Conservation (phyloP, 441 rosid genomes). For the Adansonia rubrostipa region DNA sequence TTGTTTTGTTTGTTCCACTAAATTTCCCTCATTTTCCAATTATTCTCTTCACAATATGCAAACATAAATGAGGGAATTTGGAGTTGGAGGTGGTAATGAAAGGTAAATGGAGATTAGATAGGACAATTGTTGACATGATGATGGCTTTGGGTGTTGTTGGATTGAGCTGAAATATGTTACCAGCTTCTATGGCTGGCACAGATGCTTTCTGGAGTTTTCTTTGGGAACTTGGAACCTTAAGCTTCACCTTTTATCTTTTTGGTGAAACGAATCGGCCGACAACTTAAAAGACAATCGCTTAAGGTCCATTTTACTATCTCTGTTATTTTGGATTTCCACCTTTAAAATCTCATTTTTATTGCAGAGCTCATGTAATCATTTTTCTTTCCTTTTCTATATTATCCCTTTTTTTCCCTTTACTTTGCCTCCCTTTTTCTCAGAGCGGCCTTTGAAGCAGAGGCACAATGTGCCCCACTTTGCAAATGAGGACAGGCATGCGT, state of each 20-base stretch:
- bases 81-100: not conserved
- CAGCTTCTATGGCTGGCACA: slow-evolving; percentile 1
- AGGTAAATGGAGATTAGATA: slow-evolving; percentile 4
- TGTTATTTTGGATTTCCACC: not conserved
- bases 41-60: not conserved
- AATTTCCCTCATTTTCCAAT: not conserved
- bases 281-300: not conserved
- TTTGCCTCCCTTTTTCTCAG: not conserved
- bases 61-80: not conserved
- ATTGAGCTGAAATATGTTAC: not conserved
- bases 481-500: not conserved
- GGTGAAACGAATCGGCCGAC: not conserved
- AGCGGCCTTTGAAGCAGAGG: slow-evolving; percentile 11
- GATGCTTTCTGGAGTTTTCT: not conserved
- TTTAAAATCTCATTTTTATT: not conserved
- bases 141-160: slow-evolving; percentile 9
- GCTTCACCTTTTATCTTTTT: slow-evolving; percentile 1
- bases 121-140: not conserved
- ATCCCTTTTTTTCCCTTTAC: not conserved
- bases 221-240: not conserved
- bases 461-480: not conserved
- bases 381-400: not conserved
- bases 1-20: not conserved
- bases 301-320: not conserved
- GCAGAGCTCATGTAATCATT: not conserved